These are phyloP conservation scores for Candida tibetensis DNA, from an alignment of 805 yeast species.

Conservation along the genomic window DNA sequence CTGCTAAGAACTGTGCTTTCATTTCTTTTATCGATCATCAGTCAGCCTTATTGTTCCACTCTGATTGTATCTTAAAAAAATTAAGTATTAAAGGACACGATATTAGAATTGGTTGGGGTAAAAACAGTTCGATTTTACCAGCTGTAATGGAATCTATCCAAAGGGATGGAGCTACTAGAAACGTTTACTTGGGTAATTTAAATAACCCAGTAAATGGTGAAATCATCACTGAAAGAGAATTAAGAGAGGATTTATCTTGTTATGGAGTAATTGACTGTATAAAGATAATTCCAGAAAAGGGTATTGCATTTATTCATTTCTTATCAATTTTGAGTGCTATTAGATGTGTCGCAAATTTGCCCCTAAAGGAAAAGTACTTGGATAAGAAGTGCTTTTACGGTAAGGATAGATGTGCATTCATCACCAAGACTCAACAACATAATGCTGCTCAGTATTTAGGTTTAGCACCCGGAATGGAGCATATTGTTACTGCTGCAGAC, in stretches of 20 bases:
- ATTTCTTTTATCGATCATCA: slow-evolving; percentile 86
- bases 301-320: slow-evolving; percentile 89
- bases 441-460: slow-evolving; percentile 96
- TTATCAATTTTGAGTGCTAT: slow-evolving; percentile 84
- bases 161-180: slow-evolving; percentile 88
- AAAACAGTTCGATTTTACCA: slow-evolving; percentile 69
- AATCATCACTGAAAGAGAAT: slow-evolving; percentile 57
- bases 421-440: slow-evolving; percentile 93
- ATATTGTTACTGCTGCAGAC: slow-evolving; percentile 68
- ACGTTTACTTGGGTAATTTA: slow-evolving; percentile 83
- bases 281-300: slow-evolving; percentile 74
- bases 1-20: slow-evolving; percentile 85
- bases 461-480: slow-evolving; percentile 84
- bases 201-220: slow-evolving; percentile 52
- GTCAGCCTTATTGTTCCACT: slow-evolving; percentile 86
- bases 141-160: slow-evolving; percentile 73
- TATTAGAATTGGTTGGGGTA: slow-evolving; percentile 92
- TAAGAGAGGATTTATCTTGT: slow-evolving; percentile 60
- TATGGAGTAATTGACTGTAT: slow-evolving; percentile 86
- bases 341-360: slow-evolving; percentile 73
- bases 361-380: slow-evolving; percentile 63
- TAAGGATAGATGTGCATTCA: slow-evolving; percentile 91
- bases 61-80: slow-evolving; percentile 86
- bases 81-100: slow-evolving; percentile 77
- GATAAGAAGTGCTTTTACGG: slow-evolving; percentile 85